A percentile compares a stretch with the other conserved stretches of the same genome.
These are phyloP conservation scores for Cyanidiococcus yangmingshanensis DNA, from an alignment of 23 red algal genomes.

Conservation along the genomic window DNA sequence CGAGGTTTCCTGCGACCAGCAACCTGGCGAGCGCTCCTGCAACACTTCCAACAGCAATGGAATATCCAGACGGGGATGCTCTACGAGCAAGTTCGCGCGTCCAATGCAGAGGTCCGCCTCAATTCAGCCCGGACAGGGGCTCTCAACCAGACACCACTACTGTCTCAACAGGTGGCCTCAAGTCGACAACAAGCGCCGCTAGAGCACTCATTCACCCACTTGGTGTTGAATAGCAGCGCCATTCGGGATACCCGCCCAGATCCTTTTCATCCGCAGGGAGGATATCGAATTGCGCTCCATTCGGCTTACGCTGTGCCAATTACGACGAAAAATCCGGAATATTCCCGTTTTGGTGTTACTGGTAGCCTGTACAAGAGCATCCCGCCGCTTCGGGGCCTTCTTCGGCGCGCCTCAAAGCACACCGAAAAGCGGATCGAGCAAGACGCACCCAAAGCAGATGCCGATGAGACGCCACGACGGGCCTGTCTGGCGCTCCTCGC, in stretches of 20 bases:
- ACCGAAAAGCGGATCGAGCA: neutral
- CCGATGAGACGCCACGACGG: neutral
- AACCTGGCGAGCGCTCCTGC: neutral
- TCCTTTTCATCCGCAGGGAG: neutral
- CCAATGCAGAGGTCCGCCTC: neutral
- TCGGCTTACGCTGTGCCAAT: slow-evolving; percentile 3
- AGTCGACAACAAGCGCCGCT: neutral
- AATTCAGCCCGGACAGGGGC: neutral
- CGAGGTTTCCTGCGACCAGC: neutral
- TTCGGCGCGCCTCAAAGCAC: neutral
- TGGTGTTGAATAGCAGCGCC: neutral
- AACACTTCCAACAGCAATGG: neutral
- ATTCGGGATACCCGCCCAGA: neutral
- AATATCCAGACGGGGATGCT: neutral
- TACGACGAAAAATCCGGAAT: neutral
- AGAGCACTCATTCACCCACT: neutral
- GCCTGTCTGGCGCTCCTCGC: neutral
- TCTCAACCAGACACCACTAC: neutral
- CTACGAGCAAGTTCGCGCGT: slow-evolving; percentile 15
- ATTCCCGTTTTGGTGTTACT: neutral
- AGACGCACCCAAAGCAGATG: slow-evolving; percentile 7
- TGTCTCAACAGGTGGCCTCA: neutral
- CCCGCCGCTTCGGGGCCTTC: neutral
- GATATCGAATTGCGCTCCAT: neutral
- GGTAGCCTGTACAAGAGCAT: neutral